These are phyloP conservation scores for Oryza australiensis DNA, from an alignment of 176 grass and related monocot genomes.

Conservation along the genomic window DNA sequence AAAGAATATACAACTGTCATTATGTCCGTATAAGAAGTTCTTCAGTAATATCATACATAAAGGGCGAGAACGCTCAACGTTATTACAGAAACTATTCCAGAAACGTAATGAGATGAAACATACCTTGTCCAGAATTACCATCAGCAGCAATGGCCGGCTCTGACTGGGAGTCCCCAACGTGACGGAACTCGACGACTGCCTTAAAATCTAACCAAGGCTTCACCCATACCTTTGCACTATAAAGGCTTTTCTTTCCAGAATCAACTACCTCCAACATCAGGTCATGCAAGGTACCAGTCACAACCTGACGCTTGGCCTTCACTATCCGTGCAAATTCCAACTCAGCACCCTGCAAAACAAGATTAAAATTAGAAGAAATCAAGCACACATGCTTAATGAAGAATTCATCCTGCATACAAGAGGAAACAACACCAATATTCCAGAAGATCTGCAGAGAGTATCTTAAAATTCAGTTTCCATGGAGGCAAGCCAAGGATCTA, in stretches of 20 bases:
- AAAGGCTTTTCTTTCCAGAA: constrained; percentile 76
- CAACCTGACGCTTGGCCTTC: constrained; percentile 76
- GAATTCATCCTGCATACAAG: background rate
- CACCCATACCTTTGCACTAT: constrained; percentile 92
- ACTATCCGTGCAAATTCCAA: constrained; percentile 73
- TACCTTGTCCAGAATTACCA: constrained; percentile 51
- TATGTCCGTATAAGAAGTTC: background rate
- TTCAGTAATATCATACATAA: background rate
- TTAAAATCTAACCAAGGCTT: constrained; percentile 92
- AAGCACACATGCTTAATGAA: background rate
- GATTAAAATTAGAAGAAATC: constrained; percentile 28
- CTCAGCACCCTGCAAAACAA: constrained; percentile 57
- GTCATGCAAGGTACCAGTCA: constrained; percentile 70
- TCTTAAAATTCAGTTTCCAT: background rate
- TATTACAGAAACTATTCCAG: background rate
- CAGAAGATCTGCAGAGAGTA: background rate
- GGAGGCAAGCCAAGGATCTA: background rate
- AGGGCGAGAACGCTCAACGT: background rate
- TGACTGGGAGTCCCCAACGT: constrained; percentile 32
- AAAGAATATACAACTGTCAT: background rate
- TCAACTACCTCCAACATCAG: constrained; percentile 78
- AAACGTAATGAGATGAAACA: constrained; percentile 11
- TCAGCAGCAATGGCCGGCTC: constrained; percentile 36
- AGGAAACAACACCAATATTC: background rate
- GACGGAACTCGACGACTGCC: constrained; percentile 72